Base-by-base conservation (phyloP, 2,329 filamentous ascomycete species). In the Colletotrichum euphorbiae region DNA sequence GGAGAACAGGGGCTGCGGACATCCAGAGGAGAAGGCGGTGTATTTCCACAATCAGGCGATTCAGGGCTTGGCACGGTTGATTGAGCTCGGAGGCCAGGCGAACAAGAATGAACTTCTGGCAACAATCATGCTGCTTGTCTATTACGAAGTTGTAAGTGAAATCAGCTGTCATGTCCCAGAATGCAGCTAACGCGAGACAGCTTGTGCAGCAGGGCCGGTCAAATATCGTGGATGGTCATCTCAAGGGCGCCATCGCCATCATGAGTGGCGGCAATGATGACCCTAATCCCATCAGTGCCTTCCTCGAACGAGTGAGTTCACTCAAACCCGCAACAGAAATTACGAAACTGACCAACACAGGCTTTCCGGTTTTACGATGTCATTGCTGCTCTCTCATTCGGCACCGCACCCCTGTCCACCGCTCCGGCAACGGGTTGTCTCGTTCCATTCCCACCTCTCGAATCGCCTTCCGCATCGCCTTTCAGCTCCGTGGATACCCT, bases 311-410 rank as follows among this genome's bases (percentile, higher is more conserved):
- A 13, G 88, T 89, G 78, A 71, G 70, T 6, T 33, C 6, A 19
- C 6, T n/a, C 1, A n/a, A 19, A 11, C 12, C 31, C 12, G 36
- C 36, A 13, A 6, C 31, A 12, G 9, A 21, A 28, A 6, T 2
- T 7, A 6, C 17, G 3, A 21, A 4, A 15, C n/a, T 40, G n/a
- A 46, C 24, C 1, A 7, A 12, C 12, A 5, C 62, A 90, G 87
- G 87, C 87, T 1, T 90, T 90, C 71, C 84, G 86, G 6, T 90
- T 90, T 72, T 90, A 90, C 76, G 88, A 90, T 73, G 88, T 90
- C 21, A 90, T 90, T 63, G 84, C 87, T 6, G 87, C 88, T 1
- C 78, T 90, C 33, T 90, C 88, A 0, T 83, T 89, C 57, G 87
- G 87, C 62, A 88, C 85, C 12, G 80, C 86, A 4, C 87, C 87